Evolutionary conservation across 805 yeast genomes (phyloP).

Genomic region (Candida broadrunensis): DNA sequence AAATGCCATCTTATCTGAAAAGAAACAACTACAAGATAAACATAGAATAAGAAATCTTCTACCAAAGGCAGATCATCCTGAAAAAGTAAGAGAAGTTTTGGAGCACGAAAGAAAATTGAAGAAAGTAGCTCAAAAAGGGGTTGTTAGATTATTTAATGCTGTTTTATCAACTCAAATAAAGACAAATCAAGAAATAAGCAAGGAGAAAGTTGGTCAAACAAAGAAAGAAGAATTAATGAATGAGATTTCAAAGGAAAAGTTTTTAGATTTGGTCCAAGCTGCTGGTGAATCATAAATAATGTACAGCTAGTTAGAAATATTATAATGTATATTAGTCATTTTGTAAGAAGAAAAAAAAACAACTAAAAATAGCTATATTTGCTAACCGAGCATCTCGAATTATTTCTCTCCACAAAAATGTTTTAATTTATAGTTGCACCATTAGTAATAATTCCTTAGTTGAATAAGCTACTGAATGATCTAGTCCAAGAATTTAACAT

Average conservation of each 20-base stretch:
- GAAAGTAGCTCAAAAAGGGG: slow-evolving; percentile 86
- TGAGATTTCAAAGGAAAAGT: slow-evolving; percentile 85
- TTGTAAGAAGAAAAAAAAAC: too few relatives aligned
- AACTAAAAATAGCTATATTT: too few relatives aligned
- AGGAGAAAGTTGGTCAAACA: slow-evolving; percentile 42
- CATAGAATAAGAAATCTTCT: slow-evolving; percentile 66
- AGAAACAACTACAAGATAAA: slow-evolving; percentile 61
- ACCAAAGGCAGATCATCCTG: slow-evolving; percentile 57
- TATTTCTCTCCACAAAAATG: too few relatives aligned
- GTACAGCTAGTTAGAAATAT: too few relatives aligned
- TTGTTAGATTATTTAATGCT: slow-evolving; percentile 79
- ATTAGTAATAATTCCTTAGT: too few relatives aligned
- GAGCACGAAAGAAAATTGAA: slow-evolving; percentile 69
- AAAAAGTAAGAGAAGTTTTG: slow-evolving; percentile 52
- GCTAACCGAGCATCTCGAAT: too few relatives aligned
- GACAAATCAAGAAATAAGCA: slow-evolving; percentile 49
- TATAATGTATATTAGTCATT: background rate
- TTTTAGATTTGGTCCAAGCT: slow-evolving; percentile 80
- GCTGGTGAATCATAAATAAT: slow-evolving; percentile 45
- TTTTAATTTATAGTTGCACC: too few relatives aligned
- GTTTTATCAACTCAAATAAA: slow-evolving; percentile 72
- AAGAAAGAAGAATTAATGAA: slow-evolving; percentile 62
- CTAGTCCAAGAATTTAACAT: too few relatives aligned
- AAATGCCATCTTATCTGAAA: slow-evolving; percentile 65
- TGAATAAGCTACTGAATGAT: too few relatives aligned